A percentile compares a stretch with the other conserved stretches of the same genome.
Evolutionary conservation across 306 rosid genomes (phyloP).

Genomic region (Leucaena leucocephala): DNA sequence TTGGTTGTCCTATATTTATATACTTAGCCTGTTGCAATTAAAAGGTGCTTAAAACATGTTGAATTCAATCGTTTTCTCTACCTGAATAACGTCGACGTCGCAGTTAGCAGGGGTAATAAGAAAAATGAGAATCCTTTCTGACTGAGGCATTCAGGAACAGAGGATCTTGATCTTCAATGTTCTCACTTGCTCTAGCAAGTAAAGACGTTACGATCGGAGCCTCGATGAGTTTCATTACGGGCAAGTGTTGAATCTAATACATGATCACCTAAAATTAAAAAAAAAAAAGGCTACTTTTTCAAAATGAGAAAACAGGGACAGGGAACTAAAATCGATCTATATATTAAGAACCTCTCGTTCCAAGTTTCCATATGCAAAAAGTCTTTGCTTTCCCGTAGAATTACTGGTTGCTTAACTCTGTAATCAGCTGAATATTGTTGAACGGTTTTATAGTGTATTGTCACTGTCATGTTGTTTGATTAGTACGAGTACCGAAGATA

Average conservation of each 20-base stretch:
- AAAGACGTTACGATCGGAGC: too few relatives aligned
- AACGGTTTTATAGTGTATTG: neutral
- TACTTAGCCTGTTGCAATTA: neutral
- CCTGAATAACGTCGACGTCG: neutral
- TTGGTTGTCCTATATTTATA: neutral
- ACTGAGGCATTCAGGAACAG: neutral
- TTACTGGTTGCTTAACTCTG: neutral
- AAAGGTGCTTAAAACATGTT: neutral
- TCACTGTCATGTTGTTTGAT: neutral
- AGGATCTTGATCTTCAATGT: neutral
- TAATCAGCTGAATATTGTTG: neutral
- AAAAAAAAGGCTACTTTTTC: slow-evolving; percentile 14
- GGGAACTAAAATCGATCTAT: neutral
- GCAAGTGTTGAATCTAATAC: slow-evolving; percentile 11
- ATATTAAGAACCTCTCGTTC: neutral
- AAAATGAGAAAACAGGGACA: slow-evolving; percentile 25
- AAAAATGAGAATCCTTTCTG: neutral
- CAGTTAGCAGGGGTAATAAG: too few relatives aligned
- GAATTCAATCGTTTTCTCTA: neutral
- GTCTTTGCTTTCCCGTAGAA: neutral
- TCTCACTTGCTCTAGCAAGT: neutral
- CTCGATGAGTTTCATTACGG: neutral
- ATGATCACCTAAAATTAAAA: neutral
- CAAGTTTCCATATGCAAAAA: slow-evolving; percentile 8
- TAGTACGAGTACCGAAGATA: neutral